Percentiles rank a stretch among this genome's conserved stretches.
These are phyloP conservation scores for Colletotrichum tamarilloi DNA, from an alignment of 2,329 filamentous ascomycete genomes.

Conservation along the genomic window DNA sequence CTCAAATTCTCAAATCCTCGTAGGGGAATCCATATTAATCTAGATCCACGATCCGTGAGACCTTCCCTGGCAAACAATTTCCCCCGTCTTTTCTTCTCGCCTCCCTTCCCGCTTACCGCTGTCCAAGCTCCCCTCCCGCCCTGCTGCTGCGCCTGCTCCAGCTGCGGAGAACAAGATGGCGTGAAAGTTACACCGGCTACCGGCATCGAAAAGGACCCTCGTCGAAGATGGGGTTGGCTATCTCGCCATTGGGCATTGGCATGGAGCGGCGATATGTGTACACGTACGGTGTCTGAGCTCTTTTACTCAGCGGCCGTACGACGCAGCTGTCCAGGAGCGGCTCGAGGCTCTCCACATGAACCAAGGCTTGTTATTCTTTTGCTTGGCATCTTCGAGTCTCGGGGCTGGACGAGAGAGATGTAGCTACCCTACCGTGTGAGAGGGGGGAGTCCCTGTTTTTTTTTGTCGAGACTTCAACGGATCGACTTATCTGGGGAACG, in stretches of 20 bases:
- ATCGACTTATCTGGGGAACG: slow-evolving; percentile 18
- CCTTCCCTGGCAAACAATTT: slow-evolving; percentile 2
- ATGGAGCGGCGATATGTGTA: neutral
- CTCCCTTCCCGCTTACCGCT: slow-evolving; percentile 19
- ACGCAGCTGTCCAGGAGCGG: slow-evolving; percentile 20
- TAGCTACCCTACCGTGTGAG: neutral
- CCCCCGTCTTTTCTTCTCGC: slow-evolving; percentile 9
- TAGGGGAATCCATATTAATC: slow-evolving; percentile 8
- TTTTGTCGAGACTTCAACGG: neutral
- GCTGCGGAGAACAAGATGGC: slow-evolving; percentile 8
- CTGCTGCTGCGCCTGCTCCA: neutral
- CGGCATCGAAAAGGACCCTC: slow-evolving; percentile 10
- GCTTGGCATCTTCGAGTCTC: neutral
- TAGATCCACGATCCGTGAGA: slow-evolving; percentile 4
- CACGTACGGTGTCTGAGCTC: neutral
- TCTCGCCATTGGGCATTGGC: slow-evolving; percentile 5
- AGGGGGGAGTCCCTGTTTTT: neutral
- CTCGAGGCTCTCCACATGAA: neutral
- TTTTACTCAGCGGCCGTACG: neutral
- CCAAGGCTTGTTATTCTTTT: neutral
- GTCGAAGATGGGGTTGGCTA: slow-evolving; percentile 13
- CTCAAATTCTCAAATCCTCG: slow-evolving; percentile 1
- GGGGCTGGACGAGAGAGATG: neutral
- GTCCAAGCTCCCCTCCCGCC: neutral
- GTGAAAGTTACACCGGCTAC: slow-evolving; percentile 26